These are phyloP conservation scores for Fraxinus cuspidata DNA, from an alignment of 257 asterid genomes.

Conservation along the genomic window DNA sequence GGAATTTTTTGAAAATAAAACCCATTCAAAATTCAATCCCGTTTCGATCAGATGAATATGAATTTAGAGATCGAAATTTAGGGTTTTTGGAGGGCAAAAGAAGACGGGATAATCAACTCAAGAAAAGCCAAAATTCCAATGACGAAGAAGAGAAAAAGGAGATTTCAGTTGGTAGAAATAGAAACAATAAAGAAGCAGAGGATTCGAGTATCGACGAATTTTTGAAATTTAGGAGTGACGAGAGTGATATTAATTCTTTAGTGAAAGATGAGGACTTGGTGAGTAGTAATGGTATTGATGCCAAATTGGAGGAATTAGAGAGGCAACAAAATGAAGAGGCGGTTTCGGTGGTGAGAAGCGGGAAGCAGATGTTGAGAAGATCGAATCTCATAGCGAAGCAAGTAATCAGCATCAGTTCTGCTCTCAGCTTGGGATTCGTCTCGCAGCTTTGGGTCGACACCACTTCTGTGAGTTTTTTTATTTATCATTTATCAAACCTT, in stretches of 20 bases:
- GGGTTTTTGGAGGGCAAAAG: constrained; percentile 22
- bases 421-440: constrained; percentile 58
- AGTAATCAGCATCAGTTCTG: constrained; percentile 67
- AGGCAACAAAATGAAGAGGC: constrained; percentile 1
- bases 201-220: constrained; percentile 28
- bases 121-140: constrained; percentile 6
- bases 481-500: background rate
- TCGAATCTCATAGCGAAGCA: constrained; percentile 66
- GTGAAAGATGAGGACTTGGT: constrained; percentile 26
- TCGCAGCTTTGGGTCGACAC: constrained; percentile 78
- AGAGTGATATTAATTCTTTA: constrained; percentile 16
- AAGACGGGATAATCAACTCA: constrained; percentile 13
- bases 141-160: constrained; percentile 15
- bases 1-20: constrained; percentile 8
- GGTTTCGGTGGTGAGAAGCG: constrained; percentile 28
- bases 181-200: constrained; percentile 20
- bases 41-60: constrained; percentile 27
- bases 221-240: constrained; percentile 28
- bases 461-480: constrained; percentile 49
- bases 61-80: constrained; percentile 24
- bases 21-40: constrained; percentile 23
- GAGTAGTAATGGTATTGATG: constrained; percentile 12
- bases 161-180: constrained; percentile 15
- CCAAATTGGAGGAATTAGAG: constrained; percentile 28
- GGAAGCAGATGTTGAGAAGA: constrained; percentile 56